phyloP scores from a whole-genome alignment of 495 filamentous ascomycete species.

The Penicillium malachiteum region DNA sequence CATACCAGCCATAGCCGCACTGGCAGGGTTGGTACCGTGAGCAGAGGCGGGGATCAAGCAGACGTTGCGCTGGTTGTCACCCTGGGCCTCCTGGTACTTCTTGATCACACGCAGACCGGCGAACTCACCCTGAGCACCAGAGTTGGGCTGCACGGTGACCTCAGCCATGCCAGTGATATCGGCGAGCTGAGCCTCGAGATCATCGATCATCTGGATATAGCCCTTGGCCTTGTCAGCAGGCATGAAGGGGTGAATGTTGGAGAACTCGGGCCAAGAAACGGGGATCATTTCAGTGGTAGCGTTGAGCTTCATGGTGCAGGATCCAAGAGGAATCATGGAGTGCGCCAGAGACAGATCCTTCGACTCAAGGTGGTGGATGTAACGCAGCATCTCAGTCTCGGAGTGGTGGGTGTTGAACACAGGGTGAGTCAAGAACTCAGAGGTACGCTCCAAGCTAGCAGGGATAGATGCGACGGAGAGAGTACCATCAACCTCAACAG shows the following conservation, averaged over 20 bases:
- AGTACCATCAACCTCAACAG: conserved; percentile 40
- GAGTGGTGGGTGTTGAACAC: conserved; percentile 98
- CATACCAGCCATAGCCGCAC: conserved; percentile 97
- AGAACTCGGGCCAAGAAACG: conserved; percentile 81
- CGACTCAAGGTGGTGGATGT: conserved; percentile 92
- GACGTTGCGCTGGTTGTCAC: conserved; percentile 74
- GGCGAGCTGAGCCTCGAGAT: conserved; percentile 73
- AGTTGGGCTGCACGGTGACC: conserved; percentile 93
- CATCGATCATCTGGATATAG: conserved; percentile 66
- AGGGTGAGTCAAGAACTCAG: conserved; percentile 80
- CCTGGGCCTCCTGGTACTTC: conserved; percentile 71
- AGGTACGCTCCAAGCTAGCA: conserved; percentile 65
- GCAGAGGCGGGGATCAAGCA: conserved; percentile 96
- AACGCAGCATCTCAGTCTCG: conserved; percentile 92
- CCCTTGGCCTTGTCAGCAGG: conserved; percentile 62
- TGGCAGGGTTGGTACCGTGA: conserved; percentile 96
- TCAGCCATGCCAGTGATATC: conserved; percentile 89
- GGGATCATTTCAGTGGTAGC: conserved; percentile 93
- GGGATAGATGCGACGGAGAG: conserved; percentile 54
- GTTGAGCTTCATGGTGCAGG: conserved; percentile 99
- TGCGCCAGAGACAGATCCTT: conserved; percentile 94
- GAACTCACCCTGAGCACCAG: conserved; percentile 96
- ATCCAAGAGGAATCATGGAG: conserved; percentile 99
- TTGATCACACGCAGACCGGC: conserved; percentile 91
- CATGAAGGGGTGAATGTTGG: conserved; percentile 82